phyloP scores from a whole-genome alignment of 495 filamentous ascomycete species.

The Choiromyces venosus region DNA sequence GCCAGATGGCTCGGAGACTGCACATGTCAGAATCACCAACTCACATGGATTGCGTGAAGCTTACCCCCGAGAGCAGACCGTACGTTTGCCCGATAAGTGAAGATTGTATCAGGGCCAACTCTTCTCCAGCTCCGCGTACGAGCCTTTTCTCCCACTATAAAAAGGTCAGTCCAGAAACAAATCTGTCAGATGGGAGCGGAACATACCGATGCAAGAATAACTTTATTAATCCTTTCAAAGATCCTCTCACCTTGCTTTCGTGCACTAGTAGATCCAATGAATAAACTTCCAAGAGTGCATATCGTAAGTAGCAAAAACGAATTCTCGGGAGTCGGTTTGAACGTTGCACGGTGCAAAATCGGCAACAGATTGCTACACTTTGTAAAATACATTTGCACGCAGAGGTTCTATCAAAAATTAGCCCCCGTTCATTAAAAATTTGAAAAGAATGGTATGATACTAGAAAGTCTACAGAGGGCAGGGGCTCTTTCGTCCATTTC shows the following conservation, averaged over 20 bases:
- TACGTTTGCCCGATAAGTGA: constrained; percentile 31
- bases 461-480: neutral
- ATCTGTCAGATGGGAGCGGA: neutral
- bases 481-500: neutral
- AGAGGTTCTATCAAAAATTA: neutral
- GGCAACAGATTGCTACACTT: neutral
- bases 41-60: neutral
- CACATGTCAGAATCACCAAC: neutral
- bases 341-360: neutral
- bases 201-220: neutral
- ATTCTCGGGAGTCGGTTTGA: neutral
- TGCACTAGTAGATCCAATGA: neutral
- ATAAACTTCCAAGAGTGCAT: neutral
- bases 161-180: neutral
- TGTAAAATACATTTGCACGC: constrained; percentile 3
- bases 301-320: neutral
- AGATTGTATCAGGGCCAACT: constrained; percentile 24
- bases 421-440: neutral
- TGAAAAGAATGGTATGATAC: neutral
- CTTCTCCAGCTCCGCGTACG: constrained; percentile 6
- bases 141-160: constrained; percentile 8
- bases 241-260: neutral
- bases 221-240: neutral
- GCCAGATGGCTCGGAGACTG: constrained; percentile 27
- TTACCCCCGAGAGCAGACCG: constrained; percentile 30